Conservation (phyloP, 1,139 yeast species). For the Lodderomyces margitis region DNA sequence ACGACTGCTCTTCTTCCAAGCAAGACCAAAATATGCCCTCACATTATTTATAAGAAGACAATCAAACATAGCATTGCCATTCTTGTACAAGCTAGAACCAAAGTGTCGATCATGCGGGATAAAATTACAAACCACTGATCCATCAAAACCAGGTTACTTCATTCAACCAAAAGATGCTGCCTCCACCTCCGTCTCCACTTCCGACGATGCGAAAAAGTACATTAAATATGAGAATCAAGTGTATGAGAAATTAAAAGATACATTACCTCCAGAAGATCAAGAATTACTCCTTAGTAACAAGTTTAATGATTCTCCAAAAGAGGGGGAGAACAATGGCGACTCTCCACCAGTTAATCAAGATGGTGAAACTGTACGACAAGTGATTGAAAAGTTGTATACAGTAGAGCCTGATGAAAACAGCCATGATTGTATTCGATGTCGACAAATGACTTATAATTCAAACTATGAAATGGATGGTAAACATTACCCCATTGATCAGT, state of each 20-base stretch:
- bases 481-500: conserved; percentile 36
- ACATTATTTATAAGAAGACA: conserved; percentile 5
- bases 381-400: conserved; percentile 6
- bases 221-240: conserved; percentile 21
- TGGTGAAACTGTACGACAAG: conserved; percentile 4
- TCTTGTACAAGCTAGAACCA: conserved; percentile 17
- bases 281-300: conserved; percentile 23
- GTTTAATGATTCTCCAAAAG: conserved; percentile 5
- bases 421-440: conserved; percentile 54
- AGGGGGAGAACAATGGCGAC: neutral
- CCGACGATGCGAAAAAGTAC: neutral
- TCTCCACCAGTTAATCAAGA: neutral
- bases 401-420: conserved; percentile 9
- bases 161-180: conserved; percentile 8
- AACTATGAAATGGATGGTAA: conserved; percentile 23
- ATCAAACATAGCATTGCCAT: conserved; percentile 11
- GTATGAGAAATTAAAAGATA: conserved; percentile 19
- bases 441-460: conserved; percentile 47
- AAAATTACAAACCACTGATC: conserved; percentile 39
- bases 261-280: conserved; percentile 26
- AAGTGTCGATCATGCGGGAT: conserved; percentile 52
- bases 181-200: neutral
- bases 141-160: conserved; percentile 43
- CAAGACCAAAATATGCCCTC: neutral
- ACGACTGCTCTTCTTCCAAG: neutral